These are phyloP conservation scores for Trypanosoma caninum DNA, from an alignment of 208 protist genomes.

Conservation along the genomic window DNA sequence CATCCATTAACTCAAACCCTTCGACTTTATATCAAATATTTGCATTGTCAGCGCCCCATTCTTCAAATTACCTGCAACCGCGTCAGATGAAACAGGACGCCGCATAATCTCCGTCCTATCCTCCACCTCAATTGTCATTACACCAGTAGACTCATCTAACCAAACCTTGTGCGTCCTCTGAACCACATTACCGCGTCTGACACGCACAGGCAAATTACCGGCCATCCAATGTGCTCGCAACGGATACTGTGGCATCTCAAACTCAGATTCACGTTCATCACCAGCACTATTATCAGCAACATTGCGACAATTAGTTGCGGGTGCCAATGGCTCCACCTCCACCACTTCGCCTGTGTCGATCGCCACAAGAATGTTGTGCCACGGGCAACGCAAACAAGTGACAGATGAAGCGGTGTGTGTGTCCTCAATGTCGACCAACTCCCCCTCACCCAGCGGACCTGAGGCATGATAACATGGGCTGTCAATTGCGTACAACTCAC, in stretches of 20 bases:
- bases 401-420: conserved; percentile 17
- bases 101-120: conserved; percentile 42
- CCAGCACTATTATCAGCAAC: background rate
- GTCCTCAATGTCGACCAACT: conserved; percentile 80
- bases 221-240: conserved; percentile 27
- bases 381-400: conserved; percentile 77
- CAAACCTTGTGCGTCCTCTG: conserved; percentile 63
- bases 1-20: conserved; percentile 1
- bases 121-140: conserved; percentile 74
- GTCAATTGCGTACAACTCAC: conserved; percentile 72
- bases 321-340: conserved; percentile 15
- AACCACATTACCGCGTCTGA: conserved; percentile 28
- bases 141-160: conserved; percentile 61
- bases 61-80: conserved; percentile 40
- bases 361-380: conserved; percentile 74
- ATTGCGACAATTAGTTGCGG: background rate
- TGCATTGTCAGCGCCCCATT: conserved; percentile 87
- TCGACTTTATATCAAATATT: conserved; percentile 69
- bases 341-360: conserved; percentile 75
- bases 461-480: conserved; percentile 82
- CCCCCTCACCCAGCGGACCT: conserved; percentile 78
- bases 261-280: background rate
- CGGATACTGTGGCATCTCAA: conserved; percentile 30
- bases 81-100: conserved; percentile 59
- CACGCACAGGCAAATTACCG: conserved; percentile 14